Evolutionary conservation across 495 filamentous ascomycete species (phyloP), one percentile per base, ranked within the genome.

Genomic region (Podospora didyma): DNA sequence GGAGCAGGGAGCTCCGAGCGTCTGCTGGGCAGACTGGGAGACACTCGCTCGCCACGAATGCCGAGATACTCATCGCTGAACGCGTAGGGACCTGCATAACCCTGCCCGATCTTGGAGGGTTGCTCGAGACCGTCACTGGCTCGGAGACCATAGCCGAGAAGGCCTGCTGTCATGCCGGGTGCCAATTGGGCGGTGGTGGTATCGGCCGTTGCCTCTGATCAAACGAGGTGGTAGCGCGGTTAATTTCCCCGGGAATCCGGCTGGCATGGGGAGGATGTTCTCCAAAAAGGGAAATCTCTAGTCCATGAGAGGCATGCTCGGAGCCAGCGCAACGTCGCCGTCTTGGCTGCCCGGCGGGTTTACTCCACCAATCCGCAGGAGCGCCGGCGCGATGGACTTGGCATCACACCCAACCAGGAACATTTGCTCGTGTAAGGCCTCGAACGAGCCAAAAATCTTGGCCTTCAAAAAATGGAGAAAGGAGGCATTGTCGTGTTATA

Each of bases 161-260:
- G 45, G 24, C 26, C 47, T 45, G 53, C 58, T 56, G 31, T 47
- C 49, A 49, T 48, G 49, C 44, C 19, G 37, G 21, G 31, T 23
- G 37, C 20, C 46, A 41, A 58, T 56, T 62, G 60, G 53, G 31
- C 24, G 31, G 20, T 20, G 20, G 1, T 26, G 45, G n/a, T 34
- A 31, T 22, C 7, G 39, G 16, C 39, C 23, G 7, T 28, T 2
- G 5, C 39, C 7, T 44, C 31, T 54, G 31, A 22, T 39, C 58
- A 57, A 64, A 62, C 58, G 56, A 56, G 35, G 47, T 59, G 45
- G 24, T 45, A 58, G 58, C 56, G 54, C 60, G 60, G 58, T 47
- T 60, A 62, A 56, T 55, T 48, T 63, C 47, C 65, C 62, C 58
- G 46, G 58, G 48, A 46, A 51, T 9, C 51, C 51, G 51, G 17